phyloP scores from a whole-genome alignment of 2,329 filamentous ascomycete species.

The Aspergillus calidoustus region DNA sequence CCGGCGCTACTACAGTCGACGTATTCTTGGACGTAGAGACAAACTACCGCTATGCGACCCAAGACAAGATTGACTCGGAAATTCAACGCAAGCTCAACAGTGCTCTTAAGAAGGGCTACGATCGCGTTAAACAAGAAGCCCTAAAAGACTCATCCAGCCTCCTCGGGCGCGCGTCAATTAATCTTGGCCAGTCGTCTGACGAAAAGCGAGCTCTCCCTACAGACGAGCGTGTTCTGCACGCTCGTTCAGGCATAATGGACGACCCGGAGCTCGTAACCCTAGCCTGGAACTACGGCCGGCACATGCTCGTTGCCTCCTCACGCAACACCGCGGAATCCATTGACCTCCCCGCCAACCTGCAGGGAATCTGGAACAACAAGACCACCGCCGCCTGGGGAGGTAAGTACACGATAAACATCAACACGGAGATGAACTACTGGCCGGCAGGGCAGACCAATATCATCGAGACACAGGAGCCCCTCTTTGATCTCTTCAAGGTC shows the following conservation, averaged over 20 bases:
- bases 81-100: constrained; percentile 3
- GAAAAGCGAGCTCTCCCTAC: constrained; percentile 1
- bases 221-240: constrained; percentile 7
- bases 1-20: constrained; percentile 2
- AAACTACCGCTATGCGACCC: neutral
- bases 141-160: neutral
- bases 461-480: constrained; percentile 2
- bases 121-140: neutral
- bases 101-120: constrained; percentile 1
- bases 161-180: constrained; percentile 1
- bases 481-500: constrained; percentile 7
- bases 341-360: constrained; percentile 7
- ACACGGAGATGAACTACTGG: constrained; percentile 16
- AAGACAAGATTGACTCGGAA: neutral
- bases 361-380: constrained; percentile 13
- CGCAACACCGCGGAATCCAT: constrained; percentile 3
- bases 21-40: constrained; percentile 13
- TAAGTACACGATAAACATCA: constrained; percentile 16
- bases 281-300: constrained; percentile 11
- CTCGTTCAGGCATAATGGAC: neutral
- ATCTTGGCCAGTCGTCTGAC: constrained; percentile 2
- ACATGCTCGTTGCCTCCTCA: constrained; percentile 7
- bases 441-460: constrained; percentile 2
- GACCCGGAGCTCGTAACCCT: constrained; percentile 8
- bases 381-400: constrained; percentile 12